Evolutionary conservation across 345 rosid genomes (phyloP).

Genomic region (Cardamine occulta): DNA sequence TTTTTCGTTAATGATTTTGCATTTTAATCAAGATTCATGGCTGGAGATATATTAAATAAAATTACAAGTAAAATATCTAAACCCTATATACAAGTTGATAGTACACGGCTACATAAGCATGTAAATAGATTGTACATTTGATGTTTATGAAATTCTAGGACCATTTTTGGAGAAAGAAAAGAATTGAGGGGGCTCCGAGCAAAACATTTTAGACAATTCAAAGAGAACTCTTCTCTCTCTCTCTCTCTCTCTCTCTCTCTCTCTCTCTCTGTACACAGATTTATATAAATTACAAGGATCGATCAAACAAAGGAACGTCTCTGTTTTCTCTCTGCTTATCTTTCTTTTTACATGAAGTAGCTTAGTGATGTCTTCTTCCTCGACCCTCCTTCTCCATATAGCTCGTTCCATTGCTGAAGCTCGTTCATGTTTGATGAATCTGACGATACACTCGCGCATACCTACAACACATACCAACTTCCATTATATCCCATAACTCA

Average conservation of each 20-base stretch:
- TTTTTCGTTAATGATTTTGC: neutral
- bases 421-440: conserved; percentile 93
- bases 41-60: neutral
- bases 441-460: conserved; percentile 97
- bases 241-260: conserved; percentile 10
- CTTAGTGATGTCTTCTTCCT: conserved; percentile 87
- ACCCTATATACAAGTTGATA: conserved; percentile 11
- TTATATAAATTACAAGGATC: conserved; percentile 15
- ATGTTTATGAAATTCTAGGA: neutral
- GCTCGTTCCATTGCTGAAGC: conserved; percentile 91
- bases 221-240: conserved; percentile 2
- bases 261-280: conserved; percentile 16
- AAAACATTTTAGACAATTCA: conserved; percentile 27
- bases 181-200: conserved; percentile 17
- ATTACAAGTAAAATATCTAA: neutral
- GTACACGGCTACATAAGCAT: neutral
- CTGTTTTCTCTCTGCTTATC: conserved; percentile 15
- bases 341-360: conserved; percentile 81
- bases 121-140: conserved; percentile 14
- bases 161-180: conserved; percentile 12
- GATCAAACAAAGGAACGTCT: conserved; percentile 16
- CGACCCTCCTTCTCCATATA: conserved; percentile 97
- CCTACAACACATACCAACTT: conserved; percentile 48
- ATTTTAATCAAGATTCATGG: too few relatives aligned
- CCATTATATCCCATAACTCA: neutral